A percentile compares a stretch with the other conserved stretches of the same genome.
These are phyloP conservation scores for Ananas comosus DNA, from an alignment of 176 grass and related monocot genomes.

Conservation along the genomic window DNA sequence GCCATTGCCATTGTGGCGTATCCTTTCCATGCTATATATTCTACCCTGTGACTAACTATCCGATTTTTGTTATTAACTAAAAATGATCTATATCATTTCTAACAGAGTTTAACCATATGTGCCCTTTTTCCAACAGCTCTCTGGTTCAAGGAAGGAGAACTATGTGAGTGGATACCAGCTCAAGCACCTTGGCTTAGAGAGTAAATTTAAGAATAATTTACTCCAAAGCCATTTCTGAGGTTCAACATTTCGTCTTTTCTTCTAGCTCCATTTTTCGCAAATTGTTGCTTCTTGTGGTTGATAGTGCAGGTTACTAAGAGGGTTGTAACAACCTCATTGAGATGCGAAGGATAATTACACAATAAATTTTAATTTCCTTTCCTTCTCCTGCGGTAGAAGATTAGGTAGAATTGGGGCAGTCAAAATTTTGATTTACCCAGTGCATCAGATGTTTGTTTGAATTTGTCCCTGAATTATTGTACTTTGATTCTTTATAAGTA, in stretches of 20 bases:
- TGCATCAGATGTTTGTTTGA: neutral
- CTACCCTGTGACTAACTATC: no score
- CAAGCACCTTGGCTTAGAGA: conserved; percentile 74
- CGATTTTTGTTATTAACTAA: neutral
- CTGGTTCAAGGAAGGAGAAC: conserved; percentile 78
- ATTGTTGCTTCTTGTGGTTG: neutral
- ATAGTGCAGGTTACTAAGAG: neutral
- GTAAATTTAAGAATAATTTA: conserved; percentile 18
- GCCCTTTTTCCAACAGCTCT: conserved; percentile 35
- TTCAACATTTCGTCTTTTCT: neutral
- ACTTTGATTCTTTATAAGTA: neutral
- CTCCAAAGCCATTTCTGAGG: neutral
- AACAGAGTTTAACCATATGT: neutral
- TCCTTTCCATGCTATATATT: no score
- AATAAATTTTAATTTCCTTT: neutral
- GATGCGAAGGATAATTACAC: neutral
- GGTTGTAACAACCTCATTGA: neutral
- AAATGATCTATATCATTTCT: neutral
- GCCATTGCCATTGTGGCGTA: no score
- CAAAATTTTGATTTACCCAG: neutral
- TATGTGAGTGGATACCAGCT: conserved; percentile 66
- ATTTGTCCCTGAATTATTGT: neutral
- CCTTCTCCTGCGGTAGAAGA: neutral
- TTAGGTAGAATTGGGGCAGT: neutral
- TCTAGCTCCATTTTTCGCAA: neutral